Conservation (phyloP, 2,329 filamentous ascomycete species). For the Pezicula carpinea region DNA sequence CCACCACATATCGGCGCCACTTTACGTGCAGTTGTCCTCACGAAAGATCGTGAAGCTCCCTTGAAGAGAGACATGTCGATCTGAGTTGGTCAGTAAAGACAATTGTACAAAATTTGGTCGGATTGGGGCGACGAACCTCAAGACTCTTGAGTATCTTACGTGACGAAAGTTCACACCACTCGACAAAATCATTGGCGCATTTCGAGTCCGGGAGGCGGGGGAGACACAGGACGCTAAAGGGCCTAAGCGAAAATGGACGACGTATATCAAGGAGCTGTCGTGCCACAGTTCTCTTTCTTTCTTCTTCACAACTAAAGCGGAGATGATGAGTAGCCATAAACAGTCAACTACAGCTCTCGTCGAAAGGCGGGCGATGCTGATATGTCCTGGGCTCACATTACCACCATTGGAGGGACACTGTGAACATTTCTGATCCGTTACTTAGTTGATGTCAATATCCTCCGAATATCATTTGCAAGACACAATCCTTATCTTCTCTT, state of each 20-base stretch:
- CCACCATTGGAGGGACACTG: conserved; percentile 60
- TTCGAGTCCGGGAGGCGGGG: neutral
- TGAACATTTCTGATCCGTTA: conserved; percentile 59
- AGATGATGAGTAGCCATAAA: conserved; percentile 66
- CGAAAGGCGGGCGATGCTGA: conserved; percentile 56
- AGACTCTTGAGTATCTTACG: neutral
- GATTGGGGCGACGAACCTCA: neutral
- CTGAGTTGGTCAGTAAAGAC: conserved; percentile 5
- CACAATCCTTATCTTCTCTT: neutral
- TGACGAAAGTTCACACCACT: neutral
- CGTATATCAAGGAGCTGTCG: neutral
- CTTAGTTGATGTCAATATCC: conserved; percentile 25
- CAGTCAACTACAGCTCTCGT: conserved; percentile 49
- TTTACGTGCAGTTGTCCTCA: conserved; percentile 18
- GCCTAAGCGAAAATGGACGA: neutral
- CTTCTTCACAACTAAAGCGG: conserved; percentile 72
- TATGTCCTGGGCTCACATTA: conserved; percentile 59
- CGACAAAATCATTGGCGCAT: neutral
- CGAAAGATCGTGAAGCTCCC: conserved; percentile 21
- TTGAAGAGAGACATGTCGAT: conserved; percentile 27
- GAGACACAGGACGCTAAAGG: neutral
- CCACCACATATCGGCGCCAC: conserved; percentile 17
- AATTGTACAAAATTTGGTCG: neutral
- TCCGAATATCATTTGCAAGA: conserved; percentile 9
- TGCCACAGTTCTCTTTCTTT: conserved; percentile 26